Percentiles rank a stretch among this genome's conserved stretches.
phyloP scores from a whole-genome alignment of 495 filamentous ascomycete genomes.

The Niebla homalea region DNA sequence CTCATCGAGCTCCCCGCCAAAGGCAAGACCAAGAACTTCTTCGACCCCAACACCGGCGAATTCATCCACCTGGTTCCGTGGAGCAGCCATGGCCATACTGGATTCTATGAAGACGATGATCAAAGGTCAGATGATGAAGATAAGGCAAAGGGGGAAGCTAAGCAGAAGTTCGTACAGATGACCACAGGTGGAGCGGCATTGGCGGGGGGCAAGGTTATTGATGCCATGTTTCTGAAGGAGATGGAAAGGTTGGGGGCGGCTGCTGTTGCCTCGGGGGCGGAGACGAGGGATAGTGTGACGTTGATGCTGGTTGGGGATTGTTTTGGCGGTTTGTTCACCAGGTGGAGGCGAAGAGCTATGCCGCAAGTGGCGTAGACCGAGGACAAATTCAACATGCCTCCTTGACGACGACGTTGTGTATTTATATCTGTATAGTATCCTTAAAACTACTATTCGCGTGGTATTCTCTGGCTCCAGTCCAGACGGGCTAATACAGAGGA shows the following conservation, averaged over 20 bases:
- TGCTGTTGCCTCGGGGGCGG: background rate
- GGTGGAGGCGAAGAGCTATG: no score
- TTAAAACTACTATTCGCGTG: no score
- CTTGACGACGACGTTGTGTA: no score
- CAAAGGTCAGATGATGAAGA: background rate
- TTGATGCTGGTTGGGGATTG: no score
- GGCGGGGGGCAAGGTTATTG: conserved; percentile 3
- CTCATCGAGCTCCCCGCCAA: conserved; percentile 8
- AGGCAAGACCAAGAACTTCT: conserved; percentile 6
- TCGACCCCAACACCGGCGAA: conserved; percentile 10
- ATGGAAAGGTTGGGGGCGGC: background rate
- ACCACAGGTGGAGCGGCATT: background rate
- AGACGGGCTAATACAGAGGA: no score
- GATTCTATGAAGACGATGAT: background rate
- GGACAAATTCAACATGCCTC: no score
- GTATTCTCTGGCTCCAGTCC: no score
- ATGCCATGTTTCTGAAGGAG: background rate
- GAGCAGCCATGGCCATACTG: conserved; percentile 3
- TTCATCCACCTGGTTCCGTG: conserved; percentile 10
- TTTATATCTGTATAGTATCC: no score
- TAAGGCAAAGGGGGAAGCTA: background rate
- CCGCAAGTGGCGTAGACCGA: no score
- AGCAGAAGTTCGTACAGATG: conserved; percentile 4
- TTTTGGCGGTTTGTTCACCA: no score
- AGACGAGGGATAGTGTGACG: no score